Evolutionary conservation across 306 rosid genomes (phyloP).

Genomic region (Pueraria montana): DNA sequence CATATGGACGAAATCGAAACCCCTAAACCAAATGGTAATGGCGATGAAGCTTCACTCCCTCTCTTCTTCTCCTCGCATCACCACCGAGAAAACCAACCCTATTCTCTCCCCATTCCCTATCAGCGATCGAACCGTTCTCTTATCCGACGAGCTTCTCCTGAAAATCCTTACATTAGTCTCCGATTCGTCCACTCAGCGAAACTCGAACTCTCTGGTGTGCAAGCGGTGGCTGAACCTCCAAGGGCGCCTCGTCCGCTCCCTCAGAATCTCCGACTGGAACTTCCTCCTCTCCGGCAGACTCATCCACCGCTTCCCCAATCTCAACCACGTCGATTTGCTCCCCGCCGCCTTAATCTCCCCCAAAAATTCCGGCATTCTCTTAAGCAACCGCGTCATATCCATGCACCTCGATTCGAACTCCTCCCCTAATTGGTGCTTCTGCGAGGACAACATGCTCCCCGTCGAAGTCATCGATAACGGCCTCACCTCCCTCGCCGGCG

Average conservation of each 20-base stretch:
- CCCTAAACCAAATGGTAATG: slow-evolving; percentile 62
- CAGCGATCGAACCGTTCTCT: slow-evolving; percentile 48
- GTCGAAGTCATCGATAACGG: slow-evolving; percentile 81
- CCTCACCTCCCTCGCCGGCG: slow-evolving; percentile 63
- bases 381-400: slow-evolving; percentile 60
- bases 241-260: slow-evolving; percentile 75
- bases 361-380: slow-evolving; percentile 62
- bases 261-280: slow-evolving; percentile 71
- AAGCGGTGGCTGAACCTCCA: slow-evolving; percentile 93
- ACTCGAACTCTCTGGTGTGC: slow-evolving; percentile 75
- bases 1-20: slow-evolving; percentile 62
- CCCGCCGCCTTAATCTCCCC: slow-evolving; percentile 67
- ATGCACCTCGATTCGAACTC: slow-evolving; percentile 60
- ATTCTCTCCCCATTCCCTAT: slow-evolving; percentile 24
- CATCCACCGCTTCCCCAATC: slow-evolving; percentile 78
- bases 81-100: slow-evolving; percentile 41
- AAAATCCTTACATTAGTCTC: slow-evolving; percentile 71
- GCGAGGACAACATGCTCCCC: slow-evolving; percentile 70
- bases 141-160: slow-evolving; percentile 79
- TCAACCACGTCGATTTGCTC: slow-evolving; percentile 76
- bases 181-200: slow-evolving; percentile 55
- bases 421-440: slow-evolving; percentile 52
- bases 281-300: slow-evolving; percentile 89
- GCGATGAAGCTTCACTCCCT: slow-evolving; percentile 77
- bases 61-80: slow-evolving; percentile 42